Base-by-base conservation (phyloP, 257 asterid genomes). In the Capsicum pubescens region DNA sequence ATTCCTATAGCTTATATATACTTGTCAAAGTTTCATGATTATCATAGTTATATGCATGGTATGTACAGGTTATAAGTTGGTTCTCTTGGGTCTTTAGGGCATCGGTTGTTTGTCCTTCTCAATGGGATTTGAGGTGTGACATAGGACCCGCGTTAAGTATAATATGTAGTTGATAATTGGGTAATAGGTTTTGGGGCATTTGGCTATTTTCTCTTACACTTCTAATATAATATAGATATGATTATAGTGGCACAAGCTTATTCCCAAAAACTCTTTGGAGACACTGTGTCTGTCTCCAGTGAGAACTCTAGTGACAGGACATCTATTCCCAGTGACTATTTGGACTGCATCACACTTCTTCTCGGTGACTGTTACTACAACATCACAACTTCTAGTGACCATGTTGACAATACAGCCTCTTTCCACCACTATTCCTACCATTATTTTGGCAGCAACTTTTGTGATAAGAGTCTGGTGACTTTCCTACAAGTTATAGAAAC, bases 221-320 rank as follows among this genome's bases (percentile, higher is more conserved):
- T 39, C 5, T 39, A 39, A 39, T 39, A 39, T 39, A 39, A 39
- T 39, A 39, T 16, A 69, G 55, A 69, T 69, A 69, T 69, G 9
- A 69, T 39, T 69, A 69, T 69, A 35, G 74, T 67, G 6, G n/a
- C 72, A 32, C n/a, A 13, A 6, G 19, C 48, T 35, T 66, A 68
- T 68, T 15, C 39, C 54, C 77, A 68, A 39, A 16, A 15, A 68
- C 54, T 68, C 77, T 15, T 39, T 16, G 77, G 77, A 39, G 55
- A 69, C 8, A 19, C 55, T 8, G 77, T 8, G 19, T 8, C 54
- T 39, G 4, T 69, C 11, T 69, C 55, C 8, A 26, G 50, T 16
- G 52, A 66, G 48, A 66, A 66, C 72, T 63, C 42, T 66, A 66
- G 48, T 46, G 72, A 64, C 72, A 66, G 46, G 72, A 32, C 48